Percentiles rank a stretch among this genome's conserved stretches.
phyloP scores from a whole-genome alignment of 805 yeast genomes.

The Zygoascus bituminiphila region DNA sequence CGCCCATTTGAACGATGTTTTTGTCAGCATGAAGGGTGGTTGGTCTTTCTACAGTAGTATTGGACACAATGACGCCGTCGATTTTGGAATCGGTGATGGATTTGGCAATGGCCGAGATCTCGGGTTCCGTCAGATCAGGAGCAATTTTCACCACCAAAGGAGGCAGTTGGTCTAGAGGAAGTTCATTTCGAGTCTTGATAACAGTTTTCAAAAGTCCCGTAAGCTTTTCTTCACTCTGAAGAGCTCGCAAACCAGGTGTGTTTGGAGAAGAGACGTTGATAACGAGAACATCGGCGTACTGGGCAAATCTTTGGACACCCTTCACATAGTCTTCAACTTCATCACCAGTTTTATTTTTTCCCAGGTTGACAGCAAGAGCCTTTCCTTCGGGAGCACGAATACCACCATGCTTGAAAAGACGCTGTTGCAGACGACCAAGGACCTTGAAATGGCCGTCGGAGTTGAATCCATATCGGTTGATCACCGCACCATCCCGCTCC shows the following conservation, averaged over 20 bases:
- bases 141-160: slow-evolving; percentile 89
- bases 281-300: slow-evolving; percentile 80
- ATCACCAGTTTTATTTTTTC: slow-evolving; percentile 89
- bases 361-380: slow-evolving; percentile 75
- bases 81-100: slow-evolving; percentile 69
- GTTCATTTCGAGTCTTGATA: slow-evolving; percentile 54
- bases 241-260: slow-evolving; percentile 86
- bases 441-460: slow-evolving; percentile 81
- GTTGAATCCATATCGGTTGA: slow-evolving; percentile 91
- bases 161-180: slow-evolving; percentile 31
- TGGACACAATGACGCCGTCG: slow-evolving; percentile 88
- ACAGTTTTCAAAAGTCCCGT: slow-evolving; percentile 59
- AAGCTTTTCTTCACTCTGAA: slow-evolving; percentile 71
- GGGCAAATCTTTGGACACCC: slow-evolving; percentile 78
- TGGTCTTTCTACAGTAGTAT: slow-evolving; percentile 87
- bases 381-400: slow-evolving; percentile 37
- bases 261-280: slow-evolving; percentile 92
- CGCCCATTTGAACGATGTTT: slow-evolving; percentile 56
- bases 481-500: slow-evolving; percentile 78
- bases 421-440: slow-evolving; percentile 52
- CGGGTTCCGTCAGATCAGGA: slow-evolving; percentile 79
- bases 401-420: slow-evolving; percentile 39
- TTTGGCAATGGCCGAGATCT: slow-evolving; percentile 71
- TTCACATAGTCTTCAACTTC: slow-evolving; percentile 77
- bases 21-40: slow-evolving; percentile 43